Evolutionary conservation across 1,284 basidiomycete genomes (phyloP), one percentile per base, ranked within the genome.

Genomic region (Earliella scabrosa): DNA sequence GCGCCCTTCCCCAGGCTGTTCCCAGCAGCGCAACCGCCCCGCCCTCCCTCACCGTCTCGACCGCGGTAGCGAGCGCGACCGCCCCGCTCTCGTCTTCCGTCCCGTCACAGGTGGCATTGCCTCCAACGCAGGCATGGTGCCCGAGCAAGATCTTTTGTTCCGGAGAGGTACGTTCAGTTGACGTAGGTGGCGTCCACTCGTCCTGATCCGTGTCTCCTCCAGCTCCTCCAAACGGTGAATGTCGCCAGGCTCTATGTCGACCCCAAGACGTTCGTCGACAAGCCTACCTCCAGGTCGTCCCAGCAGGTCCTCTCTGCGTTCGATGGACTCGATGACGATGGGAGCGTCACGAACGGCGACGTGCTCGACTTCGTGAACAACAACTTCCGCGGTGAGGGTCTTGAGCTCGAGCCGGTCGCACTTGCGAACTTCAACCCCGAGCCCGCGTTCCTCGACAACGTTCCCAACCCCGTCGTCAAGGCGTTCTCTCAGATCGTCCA

Each of bases 231-330:
- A 82, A 89, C 92, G 1, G 87, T 97, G 54, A 90, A 95, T 73
- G 65, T 97, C 41, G 88, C 93, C 0, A 70, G 81, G 26, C 75
- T 93, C 31, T 98, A 85, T 70, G 67, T 78, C 0, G 95, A 98
- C 72, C 87, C 87, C 50, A 97, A 97, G 75, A 94, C 91, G 0
- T 91, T 97, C 69, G 89, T 92, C 14, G 95, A 97, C 79, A 97
- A 93, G 78, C 94, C 93, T 1, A 95, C 93, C 0, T 79, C 76
- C 65, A 82, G 85, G 62, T 73, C 81, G 0, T 71, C 87, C 7
- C 82, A 86, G 59, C 75, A 81, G 50, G 92, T 94, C 7, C 75
- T 93, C 38, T 73, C 81, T 0, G 89, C 89, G 55, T 96, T 95
- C 71, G 71, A 77, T 27, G 77, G n/a, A n/a, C n/a, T 81, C 26